Percentiles rank a stretch among this genome's conserved stretches.
Evolutionary conservation across 2,329 filamentous ascomycete genomes (phyloP).

Genomic region (Penicillium janthinellum): DNA sequence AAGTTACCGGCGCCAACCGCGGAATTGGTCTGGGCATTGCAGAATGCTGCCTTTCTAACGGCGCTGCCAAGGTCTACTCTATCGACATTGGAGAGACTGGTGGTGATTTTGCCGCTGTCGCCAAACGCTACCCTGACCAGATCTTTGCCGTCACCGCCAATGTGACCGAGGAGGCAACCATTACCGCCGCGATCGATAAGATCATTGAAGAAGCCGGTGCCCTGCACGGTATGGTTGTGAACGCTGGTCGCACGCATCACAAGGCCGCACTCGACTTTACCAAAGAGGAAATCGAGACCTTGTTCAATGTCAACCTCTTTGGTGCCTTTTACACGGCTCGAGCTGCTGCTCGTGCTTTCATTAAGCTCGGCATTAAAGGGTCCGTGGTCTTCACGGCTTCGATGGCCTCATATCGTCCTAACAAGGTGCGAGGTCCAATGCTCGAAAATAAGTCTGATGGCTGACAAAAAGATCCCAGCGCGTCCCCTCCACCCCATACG

Average conservation of each 20-base stretch:
- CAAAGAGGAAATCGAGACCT: constrained; percentile 48
- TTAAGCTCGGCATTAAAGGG: constrained; percentile 41
- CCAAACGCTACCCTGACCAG: constrained; percentile 42
- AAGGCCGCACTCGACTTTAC: constrained; percentile 56
- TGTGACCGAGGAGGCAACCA: constrained; percentile 51
- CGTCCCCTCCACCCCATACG: constrained; percentile 47
- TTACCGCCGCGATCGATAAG: constrained; percentile 48
- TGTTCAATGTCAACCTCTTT: constrained; percentile 47
- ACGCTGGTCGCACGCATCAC: constrained; percentile 56
- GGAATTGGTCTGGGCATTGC: constrained; percentile 52
- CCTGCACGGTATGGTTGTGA: constrained; percentile 55
- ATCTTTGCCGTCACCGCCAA: constrained; percentile 49
- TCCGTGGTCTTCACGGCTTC: constrained; percentile 48
- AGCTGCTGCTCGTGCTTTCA: constrained; percentile 36
- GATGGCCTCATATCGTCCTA: constrained; percentile 52
- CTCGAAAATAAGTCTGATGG: too few species aligned
- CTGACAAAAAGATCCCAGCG: constrained; percentile 29
- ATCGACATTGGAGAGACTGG: constrained; percentile 46
- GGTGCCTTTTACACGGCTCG: constrained; percentile 31
- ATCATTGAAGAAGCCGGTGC: constrained; percentile 49
- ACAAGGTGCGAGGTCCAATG: constrained; percentile 23
- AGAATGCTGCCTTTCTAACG: constrained; percentile 51
- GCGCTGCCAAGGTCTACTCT: constrained; percentile 48
- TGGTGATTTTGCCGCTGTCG: constrained; percentile 21
- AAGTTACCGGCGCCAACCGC: constrained; percentile 41